Conservation (phyloP, 768 basidiomycete genomes). For the Filobasidium floriforme region DNA sequence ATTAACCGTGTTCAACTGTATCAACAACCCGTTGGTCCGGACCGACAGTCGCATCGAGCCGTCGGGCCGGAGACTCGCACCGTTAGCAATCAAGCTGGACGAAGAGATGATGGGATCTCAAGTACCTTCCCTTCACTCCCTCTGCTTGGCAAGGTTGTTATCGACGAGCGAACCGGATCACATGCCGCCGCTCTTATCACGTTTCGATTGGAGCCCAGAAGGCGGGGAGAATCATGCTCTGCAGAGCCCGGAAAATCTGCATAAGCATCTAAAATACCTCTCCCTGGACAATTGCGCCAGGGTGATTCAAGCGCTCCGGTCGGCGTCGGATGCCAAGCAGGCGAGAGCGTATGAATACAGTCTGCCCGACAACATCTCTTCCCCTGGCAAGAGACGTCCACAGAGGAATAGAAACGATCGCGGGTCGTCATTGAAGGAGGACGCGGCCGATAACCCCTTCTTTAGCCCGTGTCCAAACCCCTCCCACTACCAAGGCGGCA, state of each 20-base stretch:
- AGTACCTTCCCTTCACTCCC: slow-evolving; percentile 26
- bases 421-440: slow-evolving; percentile 22
- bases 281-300: background rate
- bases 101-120: too few species aligned
- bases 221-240: slow-evolving; percentile 31
- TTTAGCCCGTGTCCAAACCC: slow-evolving; percentile 39
- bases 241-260: slow-evolving; percentile 27
- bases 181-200: slow-evolving; percentile 37
- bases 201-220: slow-evolving; percentile 32
- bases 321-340: background rate
- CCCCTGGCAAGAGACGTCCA: background rate
- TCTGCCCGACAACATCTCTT: background rate
- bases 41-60: background rate
- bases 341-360: background rate
- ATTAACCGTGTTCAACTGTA: slow-evolving; percentile 27
- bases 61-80: slow-evolving; percentile 24
- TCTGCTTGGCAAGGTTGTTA: slow-evolving; percentile 34
- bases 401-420: background rate
- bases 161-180: slow-evolving; percentile 34
- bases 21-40: slow-evolving; percentile 12
- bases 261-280: slow-evolving; percentile 11
- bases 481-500: slow-evolving; percentile 21
- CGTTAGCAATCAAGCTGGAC: slow-evolving; percentile 2
- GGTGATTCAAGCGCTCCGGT: background rate
- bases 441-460: slow-evolving; percentile 38